Base-by-base conservation (phyloP, 2,329 filamentous ascomycete genomes). In the Peltaster fructicola region DNA sequence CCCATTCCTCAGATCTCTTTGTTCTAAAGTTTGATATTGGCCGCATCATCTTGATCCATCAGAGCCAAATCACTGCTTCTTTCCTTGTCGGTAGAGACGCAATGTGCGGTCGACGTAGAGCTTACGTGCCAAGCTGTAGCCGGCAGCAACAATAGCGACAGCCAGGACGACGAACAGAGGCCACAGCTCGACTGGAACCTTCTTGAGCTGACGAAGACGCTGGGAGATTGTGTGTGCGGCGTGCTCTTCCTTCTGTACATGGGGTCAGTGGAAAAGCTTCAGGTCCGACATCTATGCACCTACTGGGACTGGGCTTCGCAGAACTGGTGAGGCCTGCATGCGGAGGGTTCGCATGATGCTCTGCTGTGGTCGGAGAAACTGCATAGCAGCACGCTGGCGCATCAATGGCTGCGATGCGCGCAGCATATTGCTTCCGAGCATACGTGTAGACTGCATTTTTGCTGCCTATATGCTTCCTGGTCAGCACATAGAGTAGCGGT, bases 221-320 rank as follows among this genome's bases (percentile, higher is more conserved):
- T 95, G 88, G 40, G 85, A 92, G 57, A 95, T 72, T 46, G 85
- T 93, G 63, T 95, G 88, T 52, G 81, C 88, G 48, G 62, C 60
- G 36, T 73, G 66, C 48, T 63, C 59, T 51, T 73, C 66, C 52
- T 71, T 71, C 68, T 73, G 40, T 33, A 44, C n/a, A 23, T 32
- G 6, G 27, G 29, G 47, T 66, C 49, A 65, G 58, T 45, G 37
- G 20, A 22, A 12, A 23, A 17, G 24, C 10, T 11, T 10, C 17
- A 22, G 16, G 15, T 23, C 13, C 18, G n/a, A 24, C 20, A 26
- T 10, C 25, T 10, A 18, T 17, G n/a, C n/a, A 30, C 43, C 22
- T 44, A 51, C 48, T 24, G 48, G 47, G 24, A 43, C 36, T 32
- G 45, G 41, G 33, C 32, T 35, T 38, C 34, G 44, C 37, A 33